A percentile compares a stretch with the other conserved stretches of the same genome.
Evolutionary conservation across 805 yeast genomes (phyloP).

Genomic region (Candida ortonii): DNA sequence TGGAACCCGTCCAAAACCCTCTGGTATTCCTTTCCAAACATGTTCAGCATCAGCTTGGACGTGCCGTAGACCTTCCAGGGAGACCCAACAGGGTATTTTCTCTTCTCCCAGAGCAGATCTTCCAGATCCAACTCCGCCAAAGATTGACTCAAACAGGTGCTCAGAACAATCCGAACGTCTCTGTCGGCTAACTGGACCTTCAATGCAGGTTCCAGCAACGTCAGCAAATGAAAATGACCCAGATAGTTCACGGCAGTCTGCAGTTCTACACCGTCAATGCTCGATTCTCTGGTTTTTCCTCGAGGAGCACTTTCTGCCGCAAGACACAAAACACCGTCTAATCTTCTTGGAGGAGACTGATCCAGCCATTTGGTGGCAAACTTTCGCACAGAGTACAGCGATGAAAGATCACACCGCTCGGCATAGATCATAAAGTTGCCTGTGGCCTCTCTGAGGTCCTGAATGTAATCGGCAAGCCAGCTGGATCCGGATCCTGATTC

Average conservation of each 20-base stretch:
- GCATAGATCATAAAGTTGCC: conserved; percentile 78
- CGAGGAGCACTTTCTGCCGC: conserved; percentile 82
- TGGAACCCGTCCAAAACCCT: conserved; percentile 54
- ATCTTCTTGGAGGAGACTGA: conserved; percentile 81
- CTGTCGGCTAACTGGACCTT: conserved; percentile 92
- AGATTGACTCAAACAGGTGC: conserved; percentile 76
- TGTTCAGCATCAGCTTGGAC: conserved; percentile 70
- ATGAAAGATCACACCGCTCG: conserved; percentile 81
- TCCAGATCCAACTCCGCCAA: conserved; percentile 61
- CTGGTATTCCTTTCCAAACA: conserved; percentile 81
- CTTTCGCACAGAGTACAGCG: conserved; percentile 71
- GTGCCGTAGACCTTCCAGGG: conserved; percentile 83
- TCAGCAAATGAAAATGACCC: conserved; percentile 77
- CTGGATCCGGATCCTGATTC: conserved; percentile 35
- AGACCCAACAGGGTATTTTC: conserved; percentile 53
- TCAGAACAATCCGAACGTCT: conserved; percentile 79
- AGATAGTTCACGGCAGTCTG: conserved; percentile 83
- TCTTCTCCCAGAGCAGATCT: conserved; percentile 60
- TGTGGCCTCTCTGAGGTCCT: conserved; percentile 69
- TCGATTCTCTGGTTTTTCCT: conserved; percentile 58
- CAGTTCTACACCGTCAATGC: conserved; percentile 80
- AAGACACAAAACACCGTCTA: conserved; percentile 86
- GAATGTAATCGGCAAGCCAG: conserved; percentile 79
- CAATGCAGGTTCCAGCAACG: conserved; percentile 77
- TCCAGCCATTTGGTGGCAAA: conserved; percentile 96